Percentiles rank a stretch among this genome's conserved stretches.
Evolutionary conservation across 495 filamentous ascomycete species (phyloP).

Genomic region (Penicillium manginii): DNA sequence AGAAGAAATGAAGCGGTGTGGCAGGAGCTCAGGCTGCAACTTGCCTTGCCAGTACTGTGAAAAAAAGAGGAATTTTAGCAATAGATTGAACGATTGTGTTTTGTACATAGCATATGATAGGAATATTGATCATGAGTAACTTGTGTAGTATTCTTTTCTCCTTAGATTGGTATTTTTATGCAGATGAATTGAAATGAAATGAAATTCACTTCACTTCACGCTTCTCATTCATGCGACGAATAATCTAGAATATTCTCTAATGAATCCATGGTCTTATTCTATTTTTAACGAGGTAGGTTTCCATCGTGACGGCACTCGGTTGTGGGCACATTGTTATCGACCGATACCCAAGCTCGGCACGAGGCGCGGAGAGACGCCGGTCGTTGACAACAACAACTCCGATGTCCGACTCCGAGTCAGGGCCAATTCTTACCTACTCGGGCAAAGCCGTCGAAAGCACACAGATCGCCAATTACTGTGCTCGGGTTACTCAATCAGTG

Average conservation of each 20-base stretch:
- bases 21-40: not conserved
- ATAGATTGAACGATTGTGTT: slow-evolving; percentile 13
- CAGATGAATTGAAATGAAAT: not conserved
- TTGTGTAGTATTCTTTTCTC: not conserved
- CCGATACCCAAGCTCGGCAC: slow-evolving; percentile 5
- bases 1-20: slow-evolving; percentile 32
- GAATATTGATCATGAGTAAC: slow-evolving; percentile 6
- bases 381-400: not conserved
- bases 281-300: too few species aligned
- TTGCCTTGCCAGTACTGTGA: not conserved
- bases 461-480: not conserved
- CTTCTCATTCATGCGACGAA: too few species aligned
- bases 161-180: not conserved
- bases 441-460: slow-evolving; percentile 15
- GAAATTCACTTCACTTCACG: not conserved
- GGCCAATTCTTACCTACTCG: slow-evolving; percentile 12
- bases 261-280: not conserved
- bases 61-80: not conserved
- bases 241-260: too few species aligned
- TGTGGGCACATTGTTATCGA: slow-evolving; percentile 5
- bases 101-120: slow-evolving; percentile 33
- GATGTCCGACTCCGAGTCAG: not conserved
- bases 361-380: not conserved
- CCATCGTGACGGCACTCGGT: not conserved
- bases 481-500: slow-evolving; percentile 32